Percentiles rank a stretch among this genome's conserved stretches.
phyloP scores from a whole-genome alignment of 495 filamentous ascomycete genomes.

The Penicillium maclennaniae region DNA sequence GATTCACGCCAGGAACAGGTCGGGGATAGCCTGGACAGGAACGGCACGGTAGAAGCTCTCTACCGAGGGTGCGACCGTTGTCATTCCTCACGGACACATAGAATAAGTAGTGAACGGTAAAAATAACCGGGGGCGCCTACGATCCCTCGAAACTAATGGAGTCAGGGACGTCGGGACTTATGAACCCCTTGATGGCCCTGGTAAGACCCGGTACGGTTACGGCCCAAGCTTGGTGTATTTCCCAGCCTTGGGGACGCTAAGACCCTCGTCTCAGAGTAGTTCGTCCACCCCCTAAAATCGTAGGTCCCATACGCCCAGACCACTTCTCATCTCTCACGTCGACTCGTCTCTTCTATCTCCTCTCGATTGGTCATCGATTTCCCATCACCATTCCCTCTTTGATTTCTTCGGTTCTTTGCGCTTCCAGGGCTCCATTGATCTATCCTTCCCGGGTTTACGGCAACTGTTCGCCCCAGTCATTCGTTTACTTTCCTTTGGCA shows the following conservation, averaged over 20 bases:
- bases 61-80: not conserved
- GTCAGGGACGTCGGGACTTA: not conserved
- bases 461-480: conserved; percentile 24
- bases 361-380: conserved; percentile 17
- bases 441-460: conserved; percentile 21
- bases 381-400: conserved; percentile 6
- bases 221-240: not conserved
- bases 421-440: conserved; percentile 21
- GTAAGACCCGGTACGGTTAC: not conserved
- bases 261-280: not conserved
- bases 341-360: conserved; percentile 8
- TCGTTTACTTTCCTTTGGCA: conserved; percentile 28
- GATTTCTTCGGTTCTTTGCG: conserved; percentile 10
- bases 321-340: conserved; percentile 12
- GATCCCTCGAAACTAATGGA: too few relatives aligned
- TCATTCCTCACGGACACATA: not conserved
- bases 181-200: too few relatives aligned
- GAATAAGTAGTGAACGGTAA: not conserved
- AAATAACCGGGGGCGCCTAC: not conserved
- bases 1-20: conserved; percentile 11
- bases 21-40: conserved; percentile 8
- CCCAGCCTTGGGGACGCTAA: not conserved
- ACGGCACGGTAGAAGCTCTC: not conserved
- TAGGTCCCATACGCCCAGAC: conserved; percentile 16
- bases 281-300: conserved; percentile 2